Conservation (phyloP, 2,329 filamentous ascomycete genomes). For the Trichoderma endophyticum region DNA sequence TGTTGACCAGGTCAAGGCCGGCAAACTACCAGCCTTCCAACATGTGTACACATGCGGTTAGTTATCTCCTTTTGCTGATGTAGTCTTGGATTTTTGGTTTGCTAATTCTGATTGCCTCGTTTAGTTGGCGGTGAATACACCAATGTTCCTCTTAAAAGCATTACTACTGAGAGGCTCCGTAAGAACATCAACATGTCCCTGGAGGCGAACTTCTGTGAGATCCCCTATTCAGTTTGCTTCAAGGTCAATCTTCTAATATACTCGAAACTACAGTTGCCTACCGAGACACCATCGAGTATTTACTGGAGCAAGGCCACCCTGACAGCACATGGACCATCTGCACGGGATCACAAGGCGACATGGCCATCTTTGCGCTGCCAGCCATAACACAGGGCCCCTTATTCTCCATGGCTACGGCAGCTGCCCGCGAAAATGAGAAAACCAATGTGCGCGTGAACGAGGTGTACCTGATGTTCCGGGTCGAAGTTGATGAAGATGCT, state of each 20-base stretch:
- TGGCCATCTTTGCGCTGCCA: background rate
- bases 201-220: background rate
- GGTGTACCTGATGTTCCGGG: background rate
- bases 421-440: background rate
- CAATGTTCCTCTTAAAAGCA: background rate
- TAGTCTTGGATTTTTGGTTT: background rate
- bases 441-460: background rate
- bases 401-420: background rate
- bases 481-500: background rate
- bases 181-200: background rate
- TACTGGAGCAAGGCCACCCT: background rate
- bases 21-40: background rate
- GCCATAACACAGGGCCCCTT: background rate
- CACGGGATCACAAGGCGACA: background rate
- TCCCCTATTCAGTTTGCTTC: background rate
- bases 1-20: conserved; percentile 1
- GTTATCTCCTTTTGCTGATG: background rate
- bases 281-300: background rate
- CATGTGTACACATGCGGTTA: background rate
- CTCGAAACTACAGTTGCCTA: background rate
- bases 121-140: background rate
- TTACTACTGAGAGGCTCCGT: background rate
- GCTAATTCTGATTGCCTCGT: background rate
- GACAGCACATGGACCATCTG: background rate
- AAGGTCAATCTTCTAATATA: background rate